Base-by-base conservation (phyloP, 177 flowering plant genomes). In the Vitis hybrid region DNA sequence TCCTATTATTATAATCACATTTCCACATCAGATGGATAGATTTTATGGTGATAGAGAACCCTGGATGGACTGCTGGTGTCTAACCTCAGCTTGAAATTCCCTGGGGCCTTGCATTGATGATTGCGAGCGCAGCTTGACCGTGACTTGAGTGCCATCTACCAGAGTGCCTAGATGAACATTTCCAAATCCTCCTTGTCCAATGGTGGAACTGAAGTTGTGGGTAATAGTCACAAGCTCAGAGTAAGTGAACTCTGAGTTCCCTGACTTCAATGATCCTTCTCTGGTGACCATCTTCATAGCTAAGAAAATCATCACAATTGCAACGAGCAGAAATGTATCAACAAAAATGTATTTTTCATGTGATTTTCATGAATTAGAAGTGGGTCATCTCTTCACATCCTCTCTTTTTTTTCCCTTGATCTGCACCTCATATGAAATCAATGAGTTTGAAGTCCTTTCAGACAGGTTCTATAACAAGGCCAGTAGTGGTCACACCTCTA, bases 161-260 rank as follows among this genome's bases (percentile, higher is more conserved):
- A 73, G 19, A 49, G 51, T 22, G 12, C 85, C 85, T 60, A 68
- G 67, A 63, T 75, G 78, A 39, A 80, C 83, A 3, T 70, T 62
- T 55, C 81, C 83, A 31, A 67, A 80, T 20, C 80, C 83, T 68
- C 85, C 85, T 74, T 66, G 66, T 12, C 85, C 85, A 29, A 83
- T 50, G 45, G 67, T 57, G 15, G 10, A 70, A 31, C 66, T 22
- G 55, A 80, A 78, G 67, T 78, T 73, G 63, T 65, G 68, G 50
- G 85, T 82, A 11, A 82, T 79, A 8, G 55, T 68, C 19, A 70
- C 56, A 12, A 82, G 55, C 22, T 80, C 78, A 4, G 75, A 70
- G 56, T 77, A 78, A 20, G 80, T 71, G 29, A 80, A 82, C n/a
- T 52, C 59, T 45, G 8, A 58, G 50, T 60, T 71, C 52, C 55